Conservation (phyloP, 2,329 filamentous ascomycete species). For the Myriosclerotinia curreyana region DNA sequence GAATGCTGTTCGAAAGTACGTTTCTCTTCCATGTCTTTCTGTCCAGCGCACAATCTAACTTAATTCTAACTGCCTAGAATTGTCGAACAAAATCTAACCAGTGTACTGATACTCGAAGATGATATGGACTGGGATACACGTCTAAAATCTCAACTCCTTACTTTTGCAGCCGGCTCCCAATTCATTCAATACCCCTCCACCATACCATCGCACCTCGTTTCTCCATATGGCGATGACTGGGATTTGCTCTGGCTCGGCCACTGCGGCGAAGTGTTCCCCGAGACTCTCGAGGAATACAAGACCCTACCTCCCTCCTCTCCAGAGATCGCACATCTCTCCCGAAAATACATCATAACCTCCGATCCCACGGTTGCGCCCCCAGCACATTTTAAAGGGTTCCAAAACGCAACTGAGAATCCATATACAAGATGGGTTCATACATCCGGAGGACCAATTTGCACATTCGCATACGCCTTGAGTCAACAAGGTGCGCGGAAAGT, state of each 20-base stretch:
- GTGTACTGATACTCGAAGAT: slow-evolving; percentile 46
- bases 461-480: slow-evolving; percentile 41
- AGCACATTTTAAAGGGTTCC: slow-evolving; percentile 23
- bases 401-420: slow-evolving; percentile 9
- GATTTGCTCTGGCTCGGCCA: slow-evolving; percentile 42
- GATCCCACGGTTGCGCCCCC: slow-evolving; percentile 35
- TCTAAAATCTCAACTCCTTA: slow-evolving; percentile 37
- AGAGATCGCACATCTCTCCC: slow-evolving; percentile 17
- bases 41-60: background rate
- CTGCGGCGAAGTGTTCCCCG: slow-evolving; percentile 37
- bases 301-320: background rate
- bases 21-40: background rate
- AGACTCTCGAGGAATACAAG: slow-evolving; percentile 16
- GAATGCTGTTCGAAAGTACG: slow-evolving; percentile 39
- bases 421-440: slow-evolving; percentile 36
- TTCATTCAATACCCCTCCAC: slow-evolving; percentile 19
- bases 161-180: slow-evolving; percentile 31
- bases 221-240: slow-evolving; percentile 40
- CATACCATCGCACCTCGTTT: slow-evolving; percentile 1
- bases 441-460: slow-evolving; percentile 38
- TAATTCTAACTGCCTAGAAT: slow-evolving; percentile 16
- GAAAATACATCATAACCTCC: slow-evolving; percentile 31
- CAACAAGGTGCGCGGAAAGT: slow-evolving; percentile 49
- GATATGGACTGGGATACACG: slow-evolving; percentile 47
- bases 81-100: slow-evolving; percentile 40